Conservation (phyloP, 2,329 filamentous ascomycete species). For the Penicillium capsulatum region DNA sequence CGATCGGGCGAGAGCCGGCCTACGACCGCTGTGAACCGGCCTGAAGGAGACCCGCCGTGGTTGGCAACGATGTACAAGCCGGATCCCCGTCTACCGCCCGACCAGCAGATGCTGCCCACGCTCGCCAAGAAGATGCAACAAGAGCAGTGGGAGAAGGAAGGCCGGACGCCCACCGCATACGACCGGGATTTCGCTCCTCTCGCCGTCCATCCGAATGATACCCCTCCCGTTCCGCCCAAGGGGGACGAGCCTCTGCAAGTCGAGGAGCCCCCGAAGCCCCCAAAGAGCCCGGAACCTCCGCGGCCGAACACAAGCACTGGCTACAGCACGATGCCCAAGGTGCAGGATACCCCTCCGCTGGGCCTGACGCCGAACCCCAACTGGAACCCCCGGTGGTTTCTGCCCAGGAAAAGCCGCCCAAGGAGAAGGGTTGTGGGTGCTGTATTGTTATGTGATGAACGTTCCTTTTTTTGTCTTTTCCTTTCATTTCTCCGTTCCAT, state of each 20-base stretch:
- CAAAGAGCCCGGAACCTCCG: constrained; percentile 33
- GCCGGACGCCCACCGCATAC: constrained; percentile 77
- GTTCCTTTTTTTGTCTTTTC: constrained; percentile 9
- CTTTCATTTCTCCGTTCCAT: constrained; percentile 6
- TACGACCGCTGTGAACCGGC: constrained; percentile 59
- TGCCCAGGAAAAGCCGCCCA: constrained; percentile 51
- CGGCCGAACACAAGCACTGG: constrained; percentile 44
- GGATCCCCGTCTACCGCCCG: constrained; percentile 86
- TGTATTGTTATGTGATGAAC: constrained; percentile 67
- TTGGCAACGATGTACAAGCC: constrained; percentile 92
- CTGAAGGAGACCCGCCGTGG: constrained; percentile 95
- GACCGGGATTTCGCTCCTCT: constrained; percentile 83
- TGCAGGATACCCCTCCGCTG: constrained; percentile 38
- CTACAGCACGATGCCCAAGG: constrained; percentile 49
- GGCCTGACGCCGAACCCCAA: constrained; percentile 36
- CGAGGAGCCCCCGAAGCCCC: constrained; percentile 15
- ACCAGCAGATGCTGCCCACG: constrained; percentile 92
- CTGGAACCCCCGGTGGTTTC: constrained; percentile 45
- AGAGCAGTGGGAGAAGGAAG: constrained; percentile 91
- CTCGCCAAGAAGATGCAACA: constrained; percentile 87
- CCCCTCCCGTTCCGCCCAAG: constrained; percentile 20
- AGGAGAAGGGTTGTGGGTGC: constrained; percentile 58
- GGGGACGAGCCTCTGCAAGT: constrained; percentile 8
- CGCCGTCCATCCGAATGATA: constrained; percentile 45
- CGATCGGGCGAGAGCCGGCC: constrained; percentile 55